Evolutionary conservation across 2,329 filamentous ascomycete species (phyloP), one percentile per base, ranked within the genome.

Genomic region (Epichloe sibirici): DNA sequence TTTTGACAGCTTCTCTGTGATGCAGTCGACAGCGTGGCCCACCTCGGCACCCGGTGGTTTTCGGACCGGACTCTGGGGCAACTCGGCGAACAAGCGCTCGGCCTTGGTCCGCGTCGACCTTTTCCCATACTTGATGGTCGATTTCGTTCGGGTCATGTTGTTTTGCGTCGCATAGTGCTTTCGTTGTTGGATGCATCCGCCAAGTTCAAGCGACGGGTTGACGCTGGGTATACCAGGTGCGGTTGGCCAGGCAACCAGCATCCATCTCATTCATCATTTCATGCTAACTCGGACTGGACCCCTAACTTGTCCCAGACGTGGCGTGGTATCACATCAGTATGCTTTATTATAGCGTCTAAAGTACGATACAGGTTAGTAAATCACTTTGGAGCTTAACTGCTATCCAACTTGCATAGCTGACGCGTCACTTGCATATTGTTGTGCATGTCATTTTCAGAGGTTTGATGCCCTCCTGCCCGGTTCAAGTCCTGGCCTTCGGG

Each of bases 71-170:
- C 73, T 78, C 53, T 72, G 71, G 0, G 76, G 75, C 8, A 80
- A 63, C 57, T 78, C 74, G 21, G 72, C 72, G 56, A 79, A 78
- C 45, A 77, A 64, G 23, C 74, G 69, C 43, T 76, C 70, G 17
- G 71, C 67, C 54, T 69, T 75, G 28, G 73, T 67, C 45, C 72
- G 72, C 54, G 69, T 76, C 34, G 69, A 67, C 45, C 68, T 67
- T 55, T 74, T 78, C 53, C 77, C 78, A 65, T 80, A 81, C 53
- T 71, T 75, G 3, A 74, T 72, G 9, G 69, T 59, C 17, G 69
- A 62, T 3, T 66, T 64, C 48, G 68, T 67, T 53, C 72, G 70
- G 38, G 73, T 65, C 77, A 79, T 80, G 28, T 60, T 69, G 53
- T 8, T 45, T 49, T 48, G 50, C 52, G 25, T 31, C 50, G 42